Evolutionary conservation across 2,329 filamentous ascomycete species (phyloP), one percentile per base, ranked within the genome.

Genomic region (Aspergillus calidoustus): DNA sequence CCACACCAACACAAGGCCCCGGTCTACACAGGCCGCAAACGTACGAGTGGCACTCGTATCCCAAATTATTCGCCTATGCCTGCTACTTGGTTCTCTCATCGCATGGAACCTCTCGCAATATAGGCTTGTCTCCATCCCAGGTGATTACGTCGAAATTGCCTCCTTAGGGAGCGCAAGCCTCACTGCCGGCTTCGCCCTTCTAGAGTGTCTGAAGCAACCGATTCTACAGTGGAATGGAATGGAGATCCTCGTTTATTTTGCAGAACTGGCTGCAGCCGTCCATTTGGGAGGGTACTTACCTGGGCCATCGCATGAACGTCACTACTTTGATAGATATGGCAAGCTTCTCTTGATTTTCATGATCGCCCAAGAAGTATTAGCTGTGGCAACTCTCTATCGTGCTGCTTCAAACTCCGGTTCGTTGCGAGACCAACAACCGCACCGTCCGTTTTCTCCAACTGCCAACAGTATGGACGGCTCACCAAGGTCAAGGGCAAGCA

Each of bases 111-210:
- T 75, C 23, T 76, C 74, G 17, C 71, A 75, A 56, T 68, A 72
- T 22, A 69, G 66, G 13, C 57, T 67, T 56, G 62, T 76, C 28
- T 69, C 67, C 8, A 61, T 77, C n/a, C 72, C 71, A 6, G 74
- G 72, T 41, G 76, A 77, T 48, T 76, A 77, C 47, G 70, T 77
- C 51, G 77, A 79, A 64, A 71, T 76, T 6, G 66, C 68, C 34
- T 74, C 77, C n/a, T 58, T 79, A 41, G 76, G 75, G 3, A 75
- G 73, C 50, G 74, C 74, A 34, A 78, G 77, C 57, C 70, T 79
- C 51, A 73, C 78, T 50, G 72, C 76, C 11, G 77, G 77, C 22
- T 78, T 79, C 62, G 74, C 74, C 47, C 69, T 79, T n/a, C 60
- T 79, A 50, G 76, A 77, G 59, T 69, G 66, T 23, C 59, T 78